Conservation (phyloP, 768 basidiomycete genomes). For the Boletus rubroflammeus region DNA sequence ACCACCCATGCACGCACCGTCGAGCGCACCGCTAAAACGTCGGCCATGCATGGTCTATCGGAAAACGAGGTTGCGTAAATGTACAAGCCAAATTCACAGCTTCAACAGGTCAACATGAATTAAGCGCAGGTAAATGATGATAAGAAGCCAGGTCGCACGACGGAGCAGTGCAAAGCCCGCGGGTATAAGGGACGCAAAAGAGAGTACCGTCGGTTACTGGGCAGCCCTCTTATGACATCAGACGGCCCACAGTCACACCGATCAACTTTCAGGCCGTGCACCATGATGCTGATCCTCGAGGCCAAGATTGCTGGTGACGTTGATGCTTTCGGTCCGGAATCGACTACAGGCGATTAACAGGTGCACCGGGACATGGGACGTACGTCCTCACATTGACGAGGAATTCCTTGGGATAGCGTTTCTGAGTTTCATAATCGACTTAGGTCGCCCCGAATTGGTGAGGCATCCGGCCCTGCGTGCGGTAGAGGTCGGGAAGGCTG, state of each 20-base stretch:
- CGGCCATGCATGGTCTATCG: background rate
- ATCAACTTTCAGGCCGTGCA: background rate
- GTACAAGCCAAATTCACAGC: background rate
- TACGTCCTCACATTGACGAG: constrained; percentile 43
- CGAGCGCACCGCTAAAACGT: background rate
- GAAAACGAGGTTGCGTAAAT: constrained; percentile 11
- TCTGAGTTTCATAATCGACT: constrained; percentile 66
- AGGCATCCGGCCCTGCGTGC: constrained; percentile 51
- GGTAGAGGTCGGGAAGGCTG: background rate
- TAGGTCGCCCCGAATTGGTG: constrained; percentile 68
- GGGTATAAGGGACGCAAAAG: background rate
- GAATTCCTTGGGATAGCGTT: constrained; percentile 63
- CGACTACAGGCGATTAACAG: constrained; percentile 15
- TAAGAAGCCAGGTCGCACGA: background rate
- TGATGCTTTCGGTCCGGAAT: background rate
- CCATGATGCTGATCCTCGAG: background rate
- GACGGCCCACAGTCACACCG: background rate
- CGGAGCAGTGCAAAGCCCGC: background rate
- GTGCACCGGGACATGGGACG: background rate
- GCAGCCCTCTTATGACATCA: background rate
- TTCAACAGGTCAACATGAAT: background rate
- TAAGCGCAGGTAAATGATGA: background rate
- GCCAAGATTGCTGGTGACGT: background rate
- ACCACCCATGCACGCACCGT: constrained; percentile 15
- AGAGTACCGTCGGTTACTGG: background rate